Percentiles rank a stretch among this genome's conserved stretches.
Conservation (phyloP, 169 alveolate genomes). For the Plasmodium gallinaceum region DNA sequence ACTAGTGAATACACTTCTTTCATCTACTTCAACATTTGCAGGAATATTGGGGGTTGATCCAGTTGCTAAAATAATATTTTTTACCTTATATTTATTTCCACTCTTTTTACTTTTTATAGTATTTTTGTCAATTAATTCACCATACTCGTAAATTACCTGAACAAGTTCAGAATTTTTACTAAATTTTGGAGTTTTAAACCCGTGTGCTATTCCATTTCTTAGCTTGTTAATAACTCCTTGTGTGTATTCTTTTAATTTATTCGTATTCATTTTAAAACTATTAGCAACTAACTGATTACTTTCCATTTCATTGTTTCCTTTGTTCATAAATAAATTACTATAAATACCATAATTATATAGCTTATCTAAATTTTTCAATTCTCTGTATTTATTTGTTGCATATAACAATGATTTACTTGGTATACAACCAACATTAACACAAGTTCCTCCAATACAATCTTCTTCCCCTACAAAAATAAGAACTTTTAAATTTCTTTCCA, state of each 20-base stretch:
- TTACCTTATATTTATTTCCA: slow-evolving; percentile 50
- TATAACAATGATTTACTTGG: slow-evolving; percentile 81
- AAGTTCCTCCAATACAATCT: slow-evolving; percentile 79
- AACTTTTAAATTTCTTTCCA: slow-evolving; percentile 76
- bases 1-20: slow-evolving; percentile 78
- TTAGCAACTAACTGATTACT: slow-evolving; percentile 55
- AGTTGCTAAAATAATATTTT: slow-evolving; percentile 79
- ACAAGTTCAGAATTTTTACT: slow-evolving; percentile 57
- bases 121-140: slow-evolving; percentile 44
- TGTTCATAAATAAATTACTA: slow-evolving; percentile 15
- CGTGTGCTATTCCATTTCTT: slow-evolving; percentile 30
- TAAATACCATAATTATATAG: slow-evolving; percentile 73
- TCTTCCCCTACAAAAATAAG: slow-evolving; percentile 77
- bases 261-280: slow-evolving; percentile 14
- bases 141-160: slow-evolving; percentile 73
- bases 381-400: slow-evolving; percentile 76
- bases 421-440: slow-evolving; percentile 82
- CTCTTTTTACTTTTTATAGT: slow-evolving; percentile 54
- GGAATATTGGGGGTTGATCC: slow-evolving; percentile 81
- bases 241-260: slow-evolving; percentile 43
- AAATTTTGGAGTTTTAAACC: slow-evolving; percentile 48
- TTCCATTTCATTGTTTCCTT: slow-evolving; percentile 28
- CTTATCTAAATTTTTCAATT: slow-evolving; percentile 66
- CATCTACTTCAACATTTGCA: slow-evolving; percentile 65
- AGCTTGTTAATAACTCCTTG: slow-evolving; percentile 22